phyloP scores from a whole-genome alignment of 768 basidiomycete genomes.

The Kockovaella imperatae region DNA sequence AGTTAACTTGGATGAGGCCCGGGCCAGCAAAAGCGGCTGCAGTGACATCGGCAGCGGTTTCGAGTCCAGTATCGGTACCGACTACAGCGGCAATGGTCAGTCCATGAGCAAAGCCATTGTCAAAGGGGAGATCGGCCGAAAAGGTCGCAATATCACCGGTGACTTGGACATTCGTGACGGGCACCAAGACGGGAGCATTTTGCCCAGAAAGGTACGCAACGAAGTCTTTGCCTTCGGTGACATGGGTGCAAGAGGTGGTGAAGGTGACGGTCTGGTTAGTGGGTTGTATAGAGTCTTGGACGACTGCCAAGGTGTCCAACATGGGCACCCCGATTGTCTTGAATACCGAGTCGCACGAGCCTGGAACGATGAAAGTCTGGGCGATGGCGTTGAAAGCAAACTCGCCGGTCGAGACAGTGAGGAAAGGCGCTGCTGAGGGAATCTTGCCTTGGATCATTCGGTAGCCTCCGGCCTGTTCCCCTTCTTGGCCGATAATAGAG shows the following conservation, averaged over 20 bases:
- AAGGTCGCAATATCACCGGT: slow-evolving; percentile 1
- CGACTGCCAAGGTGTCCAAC: neutral
- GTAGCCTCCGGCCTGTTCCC: slow-evolving; percentile 7
- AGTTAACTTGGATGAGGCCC: slow-evolving; percentile 1
- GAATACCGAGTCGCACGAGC: slow-evolving; percentile 5
- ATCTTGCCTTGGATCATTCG: slow-evolving; percentile 3
- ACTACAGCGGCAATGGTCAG: slow-evolving; percentile 2
- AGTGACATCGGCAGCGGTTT: slow-evolving; percentile 2
- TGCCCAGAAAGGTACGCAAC: slow-evolving; percentile 5
- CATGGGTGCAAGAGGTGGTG: slow-evolving; percentile 1
- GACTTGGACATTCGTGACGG: neutral
- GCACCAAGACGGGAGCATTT: slow-evolving; percentile 4
- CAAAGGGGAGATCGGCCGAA: neutral
- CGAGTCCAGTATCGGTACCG: neutral
- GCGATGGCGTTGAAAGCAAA: slow-evolving; percentile 7
- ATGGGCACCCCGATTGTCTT: slow-evolving; percentile 1
- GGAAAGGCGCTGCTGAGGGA: slow-evolving; percentile 4
- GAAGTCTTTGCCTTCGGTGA: slow-evolving; percentile 2
- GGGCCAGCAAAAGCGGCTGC: slow-evolving; percentile 3
- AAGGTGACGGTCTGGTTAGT: slow-evolving; percentile 4
- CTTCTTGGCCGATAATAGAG: slow-evolving; percentile 6
- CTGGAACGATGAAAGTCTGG: slow-evolving; percentile 8
- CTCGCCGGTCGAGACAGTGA: slow-evolving; percentile 5
- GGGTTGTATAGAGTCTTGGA: neutral
- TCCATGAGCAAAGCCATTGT: slow-evolving; percentile 2